Evolutionary conservation across 352 stramenopile genomes (phyloP).

Genomic region (Pelagophyceae sp.): DNA sequence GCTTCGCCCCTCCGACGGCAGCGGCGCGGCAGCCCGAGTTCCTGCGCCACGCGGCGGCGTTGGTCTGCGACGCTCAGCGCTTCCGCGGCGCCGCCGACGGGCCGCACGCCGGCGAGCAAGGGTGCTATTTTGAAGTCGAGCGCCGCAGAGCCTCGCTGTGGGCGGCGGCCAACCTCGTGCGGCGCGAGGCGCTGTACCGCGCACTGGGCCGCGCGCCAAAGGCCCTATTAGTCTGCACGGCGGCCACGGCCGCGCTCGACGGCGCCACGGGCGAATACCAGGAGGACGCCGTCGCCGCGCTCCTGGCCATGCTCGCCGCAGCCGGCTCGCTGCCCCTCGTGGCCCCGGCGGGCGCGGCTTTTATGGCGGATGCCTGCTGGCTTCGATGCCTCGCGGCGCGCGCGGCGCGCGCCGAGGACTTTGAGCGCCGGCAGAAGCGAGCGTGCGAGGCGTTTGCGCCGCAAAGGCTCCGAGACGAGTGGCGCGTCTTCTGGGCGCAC

Average conservation of each 20-base stretch:
- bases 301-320: too few relatives aligned
- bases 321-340: too few relatives aligned
- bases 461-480: not conserved
- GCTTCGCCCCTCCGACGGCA: not conserved
- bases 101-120: not conserved
- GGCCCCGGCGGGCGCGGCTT: not conserved
- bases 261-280: not conserved
- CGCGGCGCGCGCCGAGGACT: not conserved
- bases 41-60: not conserved
- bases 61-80: not conserved
- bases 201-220: not conserved
- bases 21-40: not conserved
- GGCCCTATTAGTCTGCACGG: not conserved
- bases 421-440: not conserved
- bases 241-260: not conserved
- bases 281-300: too few relatives aligned
- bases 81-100: not conserved
- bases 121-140: not conserved
- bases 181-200: not conserved
- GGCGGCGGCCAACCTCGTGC: not conserved
- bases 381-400: not conserved
- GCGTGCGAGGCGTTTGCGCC: not conserved
- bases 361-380: not conserved
- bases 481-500: constrained; percentile 1
- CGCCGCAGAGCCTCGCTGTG: not conserved